Conservation (phyloP, 352 stramenopile species). For the Aphanomyces euteiches region DNA sequence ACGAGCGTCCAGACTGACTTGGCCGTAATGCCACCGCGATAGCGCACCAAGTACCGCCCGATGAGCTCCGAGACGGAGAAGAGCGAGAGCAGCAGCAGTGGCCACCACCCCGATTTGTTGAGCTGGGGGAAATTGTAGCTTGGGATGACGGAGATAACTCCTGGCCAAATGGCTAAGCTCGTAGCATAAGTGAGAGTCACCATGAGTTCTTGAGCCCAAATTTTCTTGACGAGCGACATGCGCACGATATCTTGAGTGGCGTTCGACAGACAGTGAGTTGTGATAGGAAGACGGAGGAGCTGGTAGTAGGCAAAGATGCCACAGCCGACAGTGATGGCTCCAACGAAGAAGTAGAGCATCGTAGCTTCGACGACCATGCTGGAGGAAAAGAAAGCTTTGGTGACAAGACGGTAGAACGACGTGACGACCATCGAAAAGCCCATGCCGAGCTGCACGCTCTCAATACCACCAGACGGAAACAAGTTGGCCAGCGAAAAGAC, state of each 20-base stretch:
- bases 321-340: conserved; percentile 5
- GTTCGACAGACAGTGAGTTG: neutral
- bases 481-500: conserved; percentile 11
- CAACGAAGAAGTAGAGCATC: conserved; percentile 10
- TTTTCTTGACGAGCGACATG: conserved; percentile 9
- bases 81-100: conserved; percentile 31
- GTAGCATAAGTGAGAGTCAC: conserved; percentile 9
- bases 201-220: conserved; percentile 3
- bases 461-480: neutral
- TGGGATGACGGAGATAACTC: conserved; percentile 6
- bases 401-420: neutral
- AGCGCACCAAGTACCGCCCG: conserved; percentile 64
- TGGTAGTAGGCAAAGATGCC: conserved; percentile 10
- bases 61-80: conserved; percentile 70
- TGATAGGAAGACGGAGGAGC: conserved; percentile 1
- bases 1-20: conserved; percentile 63
- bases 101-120: conserved; percentile 8
- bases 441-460: conserved; percentile 10
- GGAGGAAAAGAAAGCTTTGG: conserved; percentile 11
- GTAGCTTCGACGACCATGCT: conserved; percentile 2
- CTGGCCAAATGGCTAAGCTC: neutral
- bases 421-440: conserved; percentile 15
- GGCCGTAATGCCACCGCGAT: conserved; percentile 59
- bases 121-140: conserved; percentile 11
- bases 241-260: conserved; percentile 3